These are phyloP conservation scores for Neurospora sp. DNA, from an alignment of 2,329 filamentous ascomycete genomes.

Conservation along the genomic window DNA sequence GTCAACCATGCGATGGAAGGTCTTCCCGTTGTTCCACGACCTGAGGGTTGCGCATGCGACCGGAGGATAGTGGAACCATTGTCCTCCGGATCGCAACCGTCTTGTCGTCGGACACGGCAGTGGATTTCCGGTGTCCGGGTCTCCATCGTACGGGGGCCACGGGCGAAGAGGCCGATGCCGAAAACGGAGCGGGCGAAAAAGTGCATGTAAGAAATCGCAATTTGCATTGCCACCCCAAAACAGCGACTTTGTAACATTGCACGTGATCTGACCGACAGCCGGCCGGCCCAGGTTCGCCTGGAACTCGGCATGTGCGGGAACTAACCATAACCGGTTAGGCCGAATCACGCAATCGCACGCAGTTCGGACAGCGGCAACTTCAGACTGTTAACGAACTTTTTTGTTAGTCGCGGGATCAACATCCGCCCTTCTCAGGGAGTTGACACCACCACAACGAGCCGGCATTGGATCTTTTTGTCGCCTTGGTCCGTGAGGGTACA, in stretches of 20 bases:
- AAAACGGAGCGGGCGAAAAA: neutral
- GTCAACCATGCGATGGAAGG: neutral
- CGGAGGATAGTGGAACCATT: neutral
- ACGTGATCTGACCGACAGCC: neutral
- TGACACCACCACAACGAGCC: neutral
- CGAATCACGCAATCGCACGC: constrained; percentile 8
- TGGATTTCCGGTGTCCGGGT: neutral
- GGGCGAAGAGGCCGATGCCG: neutral
- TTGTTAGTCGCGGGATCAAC: neutral
- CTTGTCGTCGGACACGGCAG: neutral
- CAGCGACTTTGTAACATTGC: neutral
- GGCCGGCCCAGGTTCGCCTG: neutral
- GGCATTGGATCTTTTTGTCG: neutral
- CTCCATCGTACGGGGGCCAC: neutral
- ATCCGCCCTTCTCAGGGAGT: neutral
- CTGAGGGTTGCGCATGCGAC: neutral
- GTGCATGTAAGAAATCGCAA: neutral
- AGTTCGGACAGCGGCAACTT: constrained; percentile 3
- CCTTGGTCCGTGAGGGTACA: neutral
- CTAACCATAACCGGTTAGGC: constrained; percentile 10
- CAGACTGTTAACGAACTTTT: constrained; percentile 1
- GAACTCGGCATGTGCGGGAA: neutral
- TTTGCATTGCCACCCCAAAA: neutral
- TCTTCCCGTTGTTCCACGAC: neutral
- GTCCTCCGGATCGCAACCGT: neutral